These are phyloP conservation scores for Hebeloma cylindrosporum DNA, from an alignment of 768 basidiomycete species.

Conservation along the genomic window DNA sequence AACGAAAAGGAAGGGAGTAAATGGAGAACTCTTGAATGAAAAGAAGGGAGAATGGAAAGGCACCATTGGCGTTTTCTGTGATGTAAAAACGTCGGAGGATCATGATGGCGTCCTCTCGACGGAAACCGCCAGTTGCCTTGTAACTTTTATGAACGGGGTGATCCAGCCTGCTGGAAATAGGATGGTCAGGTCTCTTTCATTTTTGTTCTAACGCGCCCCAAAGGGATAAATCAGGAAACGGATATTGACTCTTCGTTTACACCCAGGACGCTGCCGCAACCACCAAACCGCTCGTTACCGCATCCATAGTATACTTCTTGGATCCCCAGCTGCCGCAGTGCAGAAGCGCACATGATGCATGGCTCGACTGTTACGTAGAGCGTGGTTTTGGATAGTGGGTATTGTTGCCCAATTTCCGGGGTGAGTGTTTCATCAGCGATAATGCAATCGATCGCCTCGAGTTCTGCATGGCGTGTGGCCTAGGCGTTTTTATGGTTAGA, in stretches of 20 bases:
- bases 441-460: constrained; percentile 93
- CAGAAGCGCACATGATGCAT: constrained; percentile 98
- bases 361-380: constrained; percentile 99
- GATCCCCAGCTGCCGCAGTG: constrained; percentile 91
- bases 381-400: constrained; percentile 76
- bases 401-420: constrained; percentile 40
- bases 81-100: constrained; percentile 86
- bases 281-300: constrained; percentile 94
- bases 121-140: constrained; percentile 70
- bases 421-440: constrained; percentile 62
- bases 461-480: constrained; percentile 97
- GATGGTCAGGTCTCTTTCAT: too few relatives aligned
- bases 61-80: constrained; percentile 91
- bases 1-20: constrained; percentile 14
- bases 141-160: constrained; percentile 80
- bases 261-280: constrained; percentile 91
- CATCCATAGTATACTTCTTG: constrained; percentile 90
- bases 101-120: constrained; percentile 84
- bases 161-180: constrained; percentile 47
- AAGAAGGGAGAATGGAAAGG: constrained; percentile 13
- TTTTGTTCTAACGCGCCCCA: background rate
- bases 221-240: constrained; percentile 2
- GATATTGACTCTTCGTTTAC: constrained; percentile 71
- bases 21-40: constrained; percentile 9
- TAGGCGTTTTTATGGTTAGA: constrained; percentile 29